Conservation (phyloP, 306 rosid genomes). For the Luffa acutangula region DNA sequence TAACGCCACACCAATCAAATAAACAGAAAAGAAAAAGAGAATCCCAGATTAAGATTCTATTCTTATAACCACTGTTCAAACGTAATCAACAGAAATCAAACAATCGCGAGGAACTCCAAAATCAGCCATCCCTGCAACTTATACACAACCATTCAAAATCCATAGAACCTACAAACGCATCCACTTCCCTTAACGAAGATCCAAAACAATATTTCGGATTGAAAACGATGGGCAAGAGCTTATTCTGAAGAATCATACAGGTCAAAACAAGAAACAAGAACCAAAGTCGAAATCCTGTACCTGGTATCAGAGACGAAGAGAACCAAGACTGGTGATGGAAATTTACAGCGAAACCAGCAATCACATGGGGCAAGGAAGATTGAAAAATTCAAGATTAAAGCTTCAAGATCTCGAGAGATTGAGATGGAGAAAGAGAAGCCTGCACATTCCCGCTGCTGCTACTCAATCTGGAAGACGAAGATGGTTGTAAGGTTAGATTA, state of each 20-base stretch:
- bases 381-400: background rate
- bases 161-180: background rate
- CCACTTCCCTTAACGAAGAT: background rate
- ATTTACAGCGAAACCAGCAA: background rate
- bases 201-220: background rate
- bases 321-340: background rate
- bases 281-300: background rate
- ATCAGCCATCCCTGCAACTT: background rate
- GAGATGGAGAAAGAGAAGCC: background rate
- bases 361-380: background rate
- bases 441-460: background rate
- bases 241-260: background rate
- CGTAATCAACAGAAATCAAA: background rate
- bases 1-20: background rate
- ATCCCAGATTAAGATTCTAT: background rate
- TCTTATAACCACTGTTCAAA: background rate
- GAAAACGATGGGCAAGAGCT: background rate
- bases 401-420: slow-evolving; percentile 1
- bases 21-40: background rate
- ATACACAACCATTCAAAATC: background rate
- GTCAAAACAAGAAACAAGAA: background rate
- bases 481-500: background rate
- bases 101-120: background rate
- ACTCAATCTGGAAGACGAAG: background rate
- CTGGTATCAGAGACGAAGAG: background rate